Evolutionary conservation across 305 asterid species (phyloP).

Genomic region (Plantago coronopus): DNA sequence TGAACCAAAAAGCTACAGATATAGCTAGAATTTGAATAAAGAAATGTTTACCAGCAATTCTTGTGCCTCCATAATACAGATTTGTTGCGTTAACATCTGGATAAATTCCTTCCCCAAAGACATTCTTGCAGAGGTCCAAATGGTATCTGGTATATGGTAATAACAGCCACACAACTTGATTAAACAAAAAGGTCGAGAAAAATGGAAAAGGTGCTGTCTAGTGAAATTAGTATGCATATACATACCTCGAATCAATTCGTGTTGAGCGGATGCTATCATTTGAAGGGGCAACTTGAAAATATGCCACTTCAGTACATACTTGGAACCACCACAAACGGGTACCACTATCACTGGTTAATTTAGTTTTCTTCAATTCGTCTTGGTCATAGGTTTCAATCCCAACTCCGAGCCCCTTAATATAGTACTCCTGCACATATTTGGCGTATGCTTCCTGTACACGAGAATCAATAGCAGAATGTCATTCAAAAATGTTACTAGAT

Average conservation of each 20-base stretch:
- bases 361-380: constrained; percentile 54
- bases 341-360: constrained; percentile 35
- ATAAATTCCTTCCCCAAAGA: constrained; percentile 63
- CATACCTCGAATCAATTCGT: constrained; percentile 66
- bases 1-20: background rate
- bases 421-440: constrained; percentile 64
- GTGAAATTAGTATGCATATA: constrained; percentile 6
- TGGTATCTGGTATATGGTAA: constrained; percentile 79
- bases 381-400: constrained; percentile 68
- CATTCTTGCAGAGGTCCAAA: constrained; percentile 91
- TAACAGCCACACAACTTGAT: constrained; percentile 21
- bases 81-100: constrained; percentile 88
- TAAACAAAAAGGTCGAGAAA: constrained; percentile 21
- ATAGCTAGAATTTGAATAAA: constrained; percentile 8
- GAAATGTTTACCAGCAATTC: constrained; percentile 63
- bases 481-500: background rate
- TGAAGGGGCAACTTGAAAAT: constrained; percentile 92
- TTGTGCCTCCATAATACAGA: constrained; percentile 85
- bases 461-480: constrained; percentile 20
- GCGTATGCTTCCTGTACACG: constrained; percentile 82
- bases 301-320: constrained; percentile 98
- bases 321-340: constrained; percentile 99
- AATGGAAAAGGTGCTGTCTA: background rate
- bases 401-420: constrained; percentile 43
- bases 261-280: constrained; percentile 91